phyloP scores from a whole-genome alignment of 495 filamentous ascomycete genomes.

The Neurospora sp. region DNA sequence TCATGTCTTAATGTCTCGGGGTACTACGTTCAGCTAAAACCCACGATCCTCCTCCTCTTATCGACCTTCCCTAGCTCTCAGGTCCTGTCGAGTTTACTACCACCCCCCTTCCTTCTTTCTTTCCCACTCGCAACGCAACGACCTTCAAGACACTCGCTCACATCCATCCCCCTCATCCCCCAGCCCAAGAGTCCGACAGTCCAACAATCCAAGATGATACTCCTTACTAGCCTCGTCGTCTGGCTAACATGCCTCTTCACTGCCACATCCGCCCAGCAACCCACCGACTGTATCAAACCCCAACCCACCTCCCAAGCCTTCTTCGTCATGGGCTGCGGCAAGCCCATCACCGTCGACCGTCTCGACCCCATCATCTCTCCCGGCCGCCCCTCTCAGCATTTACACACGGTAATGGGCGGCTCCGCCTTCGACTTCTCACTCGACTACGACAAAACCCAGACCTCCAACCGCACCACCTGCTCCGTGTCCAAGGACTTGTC shows the following conservation, averaged over 20 bases:
- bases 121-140: background rate
- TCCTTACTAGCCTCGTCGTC: background rate
- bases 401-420: constrained; percentile 60
- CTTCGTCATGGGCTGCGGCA: constrained; percentile 15
- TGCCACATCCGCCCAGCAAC: background rate
- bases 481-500: constrained; percentile 52
- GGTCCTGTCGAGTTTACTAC: background rate
- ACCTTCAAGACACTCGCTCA: background rate
- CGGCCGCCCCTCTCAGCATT: constrained; percentile 46
- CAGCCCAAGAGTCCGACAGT: too few species aligned
- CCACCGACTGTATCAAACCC: background rate
- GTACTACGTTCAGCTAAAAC: background rate
- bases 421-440: constrained; percentile 50
- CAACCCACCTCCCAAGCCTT: constrained; percentile 4
- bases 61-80: too few species aligned
- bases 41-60: too few species aligned
- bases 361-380: constrained; percentile 56
- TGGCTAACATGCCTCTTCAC: background rate
- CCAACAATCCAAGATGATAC: background rate
- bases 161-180: too few species aligned
- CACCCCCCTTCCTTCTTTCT: background rate
- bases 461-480: constrained; percentile 47
- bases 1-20: background rate
- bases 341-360: constrained; percentile 34
- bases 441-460: constrained; percentile 43